Percentiles rank a stretch among this genome's conserved stretches.
Evolutionary conservation across 2,329 filamentous ascomycete species (phyloP).

Genomic region (Botrytis fabae): DNA sequence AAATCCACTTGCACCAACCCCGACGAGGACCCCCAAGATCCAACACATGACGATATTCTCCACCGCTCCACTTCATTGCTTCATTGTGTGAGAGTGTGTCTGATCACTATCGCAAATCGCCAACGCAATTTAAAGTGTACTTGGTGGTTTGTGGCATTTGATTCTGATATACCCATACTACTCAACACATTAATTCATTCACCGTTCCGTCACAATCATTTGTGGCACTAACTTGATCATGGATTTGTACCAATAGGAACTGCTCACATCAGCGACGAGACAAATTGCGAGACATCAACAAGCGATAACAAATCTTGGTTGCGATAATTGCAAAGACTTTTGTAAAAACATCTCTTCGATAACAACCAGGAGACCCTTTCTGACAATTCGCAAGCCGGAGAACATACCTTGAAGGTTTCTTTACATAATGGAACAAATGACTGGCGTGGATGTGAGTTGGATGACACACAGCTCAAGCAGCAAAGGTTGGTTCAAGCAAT

Average conservation of each 20-base stretch:
- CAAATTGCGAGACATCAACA: slow-evolving; percentile 10
- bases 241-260: slow-evolving; percentile 17
- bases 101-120: slow-evolving; percentile 12
- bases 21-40: neutral
- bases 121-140: neutral
- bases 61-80: slow-evolving; percentile 13
- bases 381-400: neutral
- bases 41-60: slow-evolving; percentile 16
- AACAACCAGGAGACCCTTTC: neutral
- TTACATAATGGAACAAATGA: slow-evolving; percentile 39
- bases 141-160: neutral
- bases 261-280: slow-evolving; percentile 24
- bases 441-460: slow-evolving; percentile 42
- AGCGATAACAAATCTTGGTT: slow-evolving; percentile 15
- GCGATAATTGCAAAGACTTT: slow-evolving; percentile 4
- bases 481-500: slow-evolving; percentile 36
- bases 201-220: slow-evolving; percentile 14
- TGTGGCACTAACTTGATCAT: slow-evolving; percentile 22
- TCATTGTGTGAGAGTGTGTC: neutral
- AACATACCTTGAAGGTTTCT: neutral
- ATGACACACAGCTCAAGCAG: slow-evolving; percentile 37
- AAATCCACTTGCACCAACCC: slow-evolving; percentile 1
- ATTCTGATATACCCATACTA: neutral
- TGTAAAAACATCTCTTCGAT: neutral
- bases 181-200: neutral